Conservation (phyloP, 768 basidiomycete genomes). For the Termitomyces sp. region DNA sequence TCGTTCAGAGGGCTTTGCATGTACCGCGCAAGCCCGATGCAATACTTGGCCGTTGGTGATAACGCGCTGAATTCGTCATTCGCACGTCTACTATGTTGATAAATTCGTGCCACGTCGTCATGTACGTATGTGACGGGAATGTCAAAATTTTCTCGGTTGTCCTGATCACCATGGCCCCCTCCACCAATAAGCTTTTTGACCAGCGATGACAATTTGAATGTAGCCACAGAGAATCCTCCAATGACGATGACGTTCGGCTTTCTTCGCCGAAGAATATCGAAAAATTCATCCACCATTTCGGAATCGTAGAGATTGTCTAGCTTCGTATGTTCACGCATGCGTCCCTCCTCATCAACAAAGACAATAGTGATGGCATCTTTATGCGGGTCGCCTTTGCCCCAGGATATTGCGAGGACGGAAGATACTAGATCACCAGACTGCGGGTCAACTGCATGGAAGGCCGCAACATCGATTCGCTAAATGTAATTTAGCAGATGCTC, state of each 20-base stretch:
- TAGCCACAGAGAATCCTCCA: constrained; percentile 85
- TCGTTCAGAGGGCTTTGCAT: constrained; percentile 93
- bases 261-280: constrained; percentile 77
- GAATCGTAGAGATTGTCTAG: constrained; percentile 82
- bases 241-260: constrained; percentile 87
- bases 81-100: constrained; percentile 87
- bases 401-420: constrained; percentile 85
- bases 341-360: constrained; percentile 85
- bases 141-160: constrained; percentile 46
- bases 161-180: not conserved
- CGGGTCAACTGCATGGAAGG: constrained; percentile 62
- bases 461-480: constrained; percentile 82
- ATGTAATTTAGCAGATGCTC: constrained; percentile 17
- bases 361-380: constrained; percentile 87
- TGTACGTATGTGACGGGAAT: constrained; percentile 80
- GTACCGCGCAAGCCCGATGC: constrained; percentile 91
- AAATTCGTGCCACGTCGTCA: constrained; percentile 92
- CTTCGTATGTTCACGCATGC: constrained; percentile 85
- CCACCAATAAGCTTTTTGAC: constrained; percentile 54
- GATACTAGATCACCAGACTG: constrained; percentile 71
- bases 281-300: constrained; percentile 70
- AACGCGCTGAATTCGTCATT: constrained; percentile 79
- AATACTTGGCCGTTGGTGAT: constrained; percentile 82
- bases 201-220: constrained; percentile 62
- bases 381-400: constrained; percentile 93